Base-by-base conservation (phyloP, 2,329 filamentous ascomycete species). In the Ceratocystis cubensis region DNA sequence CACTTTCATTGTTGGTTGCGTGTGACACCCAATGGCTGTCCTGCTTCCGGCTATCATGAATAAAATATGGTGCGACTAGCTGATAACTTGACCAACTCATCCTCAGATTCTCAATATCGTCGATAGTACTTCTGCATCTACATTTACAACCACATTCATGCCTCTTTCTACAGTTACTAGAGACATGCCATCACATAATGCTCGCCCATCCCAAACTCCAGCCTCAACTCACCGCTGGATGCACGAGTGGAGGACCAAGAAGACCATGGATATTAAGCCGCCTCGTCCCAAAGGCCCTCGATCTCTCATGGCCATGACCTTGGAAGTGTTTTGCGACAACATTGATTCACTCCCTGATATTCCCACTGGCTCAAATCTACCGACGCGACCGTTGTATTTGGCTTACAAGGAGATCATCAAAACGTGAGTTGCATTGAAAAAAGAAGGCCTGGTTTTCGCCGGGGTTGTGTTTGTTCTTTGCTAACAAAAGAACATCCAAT, bases 301-400 rank as follows among this genome's bases (percentile, higher is more conserved):
- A 3, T 53, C 66, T 20, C 56, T 67, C 5, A 45, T 57, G 48
- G 62, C 61, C 1, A 45, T 67, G 53, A 45, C 30, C 2, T 50
- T 65, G 44, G 66, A 67, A 22, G 48, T 45, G 7, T 28, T 67
- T 17, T 64, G 62, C 17, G 53, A 41, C 13, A 67, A 67, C 41
- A 57, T 57, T 3, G 33, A 17, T 13, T 56, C 17, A 1, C 13
- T 66, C 3, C 56, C 41, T n/a, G 30, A 59, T 1, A 30, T 59
- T 8, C 56, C 25, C 25, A 17, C 2, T 8, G 17, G 56, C 30
- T n/a, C 56, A 25, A 15, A 7, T 59, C 15, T 59, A 30, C 56
- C 56, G 22, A 7, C 28, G 28, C 25, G 56, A 5, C 25, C 56
- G 17, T n/a, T 59, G 2, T 44, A 67, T 45, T 48, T 64, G 20